phyloP scores from a whole-genome alignment of 1,284 basidiomycete genomes.

The Cronartium quercuum region DNA sequence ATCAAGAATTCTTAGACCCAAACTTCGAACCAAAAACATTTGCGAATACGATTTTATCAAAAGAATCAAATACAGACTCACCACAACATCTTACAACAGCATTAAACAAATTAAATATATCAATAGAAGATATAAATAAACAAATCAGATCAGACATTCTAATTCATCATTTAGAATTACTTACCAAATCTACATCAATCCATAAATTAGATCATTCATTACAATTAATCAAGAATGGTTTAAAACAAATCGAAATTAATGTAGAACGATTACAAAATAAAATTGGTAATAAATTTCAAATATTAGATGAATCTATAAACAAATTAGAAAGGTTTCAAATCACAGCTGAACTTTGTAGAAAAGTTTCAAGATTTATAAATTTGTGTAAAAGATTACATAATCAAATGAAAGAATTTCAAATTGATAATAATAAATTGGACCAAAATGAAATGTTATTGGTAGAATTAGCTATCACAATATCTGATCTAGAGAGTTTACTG shows the following conservation, averaged over 20 bases:
- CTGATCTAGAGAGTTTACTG: constrained; percentile 4
- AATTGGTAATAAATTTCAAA: constrained; percentile 71
- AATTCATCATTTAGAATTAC: constrained; percentile 49
- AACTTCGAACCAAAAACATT: constrained; percentile 80
- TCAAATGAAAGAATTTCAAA: background rate
- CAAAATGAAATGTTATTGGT: constrained; percentile 1
- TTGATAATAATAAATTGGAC: background rate
- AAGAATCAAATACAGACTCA: constrained; percentile 51
- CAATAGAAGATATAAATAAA: constrained; percentile 6
- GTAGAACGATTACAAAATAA: constrained; percentile 66
- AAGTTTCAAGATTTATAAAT: constrained; percentile 72
- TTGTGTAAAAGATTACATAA: constrained; percentile 68
- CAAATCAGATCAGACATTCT: background rate
- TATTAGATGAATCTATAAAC: constrained; percentile 63
- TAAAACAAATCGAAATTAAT: constrained; percentile 44
- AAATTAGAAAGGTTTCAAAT: constrained; percentile 69
- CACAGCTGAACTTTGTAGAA: constrained; percentile 71
- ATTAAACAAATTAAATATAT: constrained; percentile 2
- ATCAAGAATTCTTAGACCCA: constrained; percentile 56
- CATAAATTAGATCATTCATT: constrained; percentile 54
- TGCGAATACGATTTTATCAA: constrained; percentile 75
- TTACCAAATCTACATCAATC: constrained; percentile 51
- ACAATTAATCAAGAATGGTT: constrained; percentile 48
- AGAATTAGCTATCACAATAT: constrained; percentile 17
- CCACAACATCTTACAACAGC: constrained; percentile 54